Evolutionary conservation across 108 stramenopile genomes (phyloP), one percentile per base, ranked within the genome.

Genomic region (Nitzschia sp.): DNA sequence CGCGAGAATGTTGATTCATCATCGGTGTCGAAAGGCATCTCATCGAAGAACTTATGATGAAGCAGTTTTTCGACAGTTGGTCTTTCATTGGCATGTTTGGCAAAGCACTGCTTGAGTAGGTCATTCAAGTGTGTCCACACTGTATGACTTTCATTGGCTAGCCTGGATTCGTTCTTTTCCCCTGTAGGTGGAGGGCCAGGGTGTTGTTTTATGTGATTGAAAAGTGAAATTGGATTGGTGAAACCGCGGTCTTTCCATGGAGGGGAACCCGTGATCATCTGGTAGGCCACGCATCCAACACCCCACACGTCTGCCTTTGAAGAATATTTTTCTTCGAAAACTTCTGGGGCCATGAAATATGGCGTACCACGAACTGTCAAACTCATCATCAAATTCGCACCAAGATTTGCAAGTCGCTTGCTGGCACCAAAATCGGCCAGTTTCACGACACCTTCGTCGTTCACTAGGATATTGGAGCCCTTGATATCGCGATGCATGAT

Each of bases 401-500:
- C 56, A n/a, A 74, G 64, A 57, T 86, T 75, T 14, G 72, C 48
- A 5, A 83, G 71, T 14, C 75, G 76, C 59, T 87, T 87, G 70
- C 92, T 93, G 9, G 95, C 90, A 19, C 96, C 96, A 73, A 97
- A 97, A 69, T 97, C 96, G 25, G 92, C 94, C 19, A 97, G 75
- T 67, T 98, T 98, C 26, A 96, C 95, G 22, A 81, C 64, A 19
- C 97, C 97, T 50, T 80, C 82, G 63, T 96, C 88, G 59, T 88
- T 94, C 22, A 98, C 94, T 42, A 98, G 82, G 57, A 98, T 85
- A 72, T 98, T 98, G 51, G 89, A 93, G 37, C 97, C 96, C 78
- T 93, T 91, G 62, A 97, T 97, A 67, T 98, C 98, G 25, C 98
- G 88, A 66, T 98, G 98, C 61, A 97, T 84, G 29, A 97, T 89